These are phyloP conservation scores for Solanum ossicruentum DNA, from an alignment of 257 asterid genomes.

Conservation along the genomic window DNA sequence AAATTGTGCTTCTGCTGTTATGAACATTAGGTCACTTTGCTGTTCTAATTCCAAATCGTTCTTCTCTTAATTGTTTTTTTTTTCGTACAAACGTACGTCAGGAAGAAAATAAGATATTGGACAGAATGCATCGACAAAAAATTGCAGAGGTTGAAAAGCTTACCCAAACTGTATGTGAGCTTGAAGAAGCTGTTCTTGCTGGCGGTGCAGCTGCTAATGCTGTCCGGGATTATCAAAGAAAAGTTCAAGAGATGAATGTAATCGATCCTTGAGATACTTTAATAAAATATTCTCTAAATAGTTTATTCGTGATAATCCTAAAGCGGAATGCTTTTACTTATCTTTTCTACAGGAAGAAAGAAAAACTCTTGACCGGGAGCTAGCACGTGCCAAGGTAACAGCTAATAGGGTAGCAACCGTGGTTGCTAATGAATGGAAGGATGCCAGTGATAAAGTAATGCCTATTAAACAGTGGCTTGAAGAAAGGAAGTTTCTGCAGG, in stretches of 20 bases:
- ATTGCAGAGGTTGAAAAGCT: conserved; percentile 97
- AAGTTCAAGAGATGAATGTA: conserved; percentile 99
- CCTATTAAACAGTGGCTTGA: conserved; percentile 98
- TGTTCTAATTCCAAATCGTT: neutral
- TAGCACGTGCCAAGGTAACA: conserved; percentile 96
- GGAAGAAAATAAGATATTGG: conserved; percentile 97
- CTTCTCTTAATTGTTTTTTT: neutral
- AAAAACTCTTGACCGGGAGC: conserved; percentile 93
- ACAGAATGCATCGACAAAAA: conserved; percentile 88
- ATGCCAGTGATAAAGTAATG: conserved; percentile 95
- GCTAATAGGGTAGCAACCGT: conserved; percentile 98
- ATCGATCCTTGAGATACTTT: neutral
- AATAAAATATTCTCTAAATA: neutral
- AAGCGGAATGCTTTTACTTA: neutral
- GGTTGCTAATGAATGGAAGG: conserved; percentile 99
- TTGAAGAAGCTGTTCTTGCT: conserved; percentile 97
- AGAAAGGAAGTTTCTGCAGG: conserved; percentile 91
- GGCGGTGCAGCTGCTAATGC: conserved; percentile 99
- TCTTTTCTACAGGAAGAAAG: conserved; percentile 65
- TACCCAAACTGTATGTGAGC: conserved; percentile 95
- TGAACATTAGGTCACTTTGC: neutral
- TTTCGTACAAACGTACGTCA: conserved; percentile 8
- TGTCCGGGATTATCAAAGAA: conserved; percentile 94
- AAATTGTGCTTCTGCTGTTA: neutral
- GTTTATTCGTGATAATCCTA: neutral